A percentile compares a stretch with the other conserved stretches of the same genome.
Conservation (phyloP, 768 basidiomycete genomes). For the Holtermannia corniformis region DNA sequence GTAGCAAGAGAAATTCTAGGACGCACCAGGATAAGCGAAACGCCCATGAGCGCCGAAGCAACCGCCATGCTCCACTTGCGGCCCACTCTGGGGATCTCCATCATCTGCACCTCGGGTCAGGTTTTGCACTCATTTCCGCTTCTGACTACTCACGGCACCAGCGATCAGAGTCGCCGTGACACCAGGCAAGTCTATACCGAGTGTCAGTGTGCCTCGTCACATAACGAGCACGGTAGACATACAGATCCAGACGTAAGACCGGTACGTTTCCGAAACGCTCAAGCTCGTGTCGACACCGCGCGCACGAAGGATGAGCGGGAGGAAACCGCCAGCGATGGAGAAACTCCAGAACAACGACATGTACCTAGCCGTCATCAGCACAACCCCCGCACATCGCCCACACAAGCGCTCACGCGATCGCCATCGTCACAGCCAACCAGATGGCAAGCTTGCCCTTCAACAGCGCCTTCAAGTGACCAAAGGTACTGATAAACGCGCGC, state of each 20-base stretch:
- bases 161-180: slow-evolving; percentile 20
- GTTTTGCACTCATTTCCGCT: not conserved
- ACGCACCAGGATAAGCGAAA: slow-evolving; percentile 14
- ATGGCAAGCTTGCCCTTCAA: slow-evolving; percentile 27
- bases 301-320: slow-evolving; percentile 37
- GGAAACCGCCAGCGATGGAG: slow-evolving; percentile 40
- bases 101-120: slow-evolving; percentile 10
- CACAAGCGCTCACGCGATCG: slow-evolving; percentile 18
- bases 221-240: slow-evolving; percentile 2
- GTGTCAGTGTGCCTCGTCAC: not conserved
- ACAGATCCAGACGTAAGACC: slow-evolving; percentile 30
- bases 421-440: slow-evolving; percentile 29
- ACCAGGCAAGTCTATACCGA: slow-evolving; percentile 18
- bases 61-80: slow-evolving; percentile 22
- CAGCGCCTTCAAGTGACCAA: slow-evolving; percentile 36
- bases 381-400: not conserved
- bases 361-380: slow-evolving; percentile 6
- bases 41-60: slow-evolving; percentile 23
- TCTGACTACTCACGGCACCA: slow-evolving; percentile 5
- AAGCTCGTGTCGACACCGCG: slow-evolving; percentile 26
- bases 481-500: slow-evolving; percentile 6
- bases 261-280: slow-evolving; percentile 32
- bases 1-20: not conserved
- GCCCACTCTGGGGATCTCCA: slow-evolving; percentile 20
- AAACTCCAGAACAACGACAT: slow-evolving; percentile 31